Base-by-base conservation (phyloP, 2,329 filamentous ascomycete species). In the Pezizomycotina sp. region DNA sequence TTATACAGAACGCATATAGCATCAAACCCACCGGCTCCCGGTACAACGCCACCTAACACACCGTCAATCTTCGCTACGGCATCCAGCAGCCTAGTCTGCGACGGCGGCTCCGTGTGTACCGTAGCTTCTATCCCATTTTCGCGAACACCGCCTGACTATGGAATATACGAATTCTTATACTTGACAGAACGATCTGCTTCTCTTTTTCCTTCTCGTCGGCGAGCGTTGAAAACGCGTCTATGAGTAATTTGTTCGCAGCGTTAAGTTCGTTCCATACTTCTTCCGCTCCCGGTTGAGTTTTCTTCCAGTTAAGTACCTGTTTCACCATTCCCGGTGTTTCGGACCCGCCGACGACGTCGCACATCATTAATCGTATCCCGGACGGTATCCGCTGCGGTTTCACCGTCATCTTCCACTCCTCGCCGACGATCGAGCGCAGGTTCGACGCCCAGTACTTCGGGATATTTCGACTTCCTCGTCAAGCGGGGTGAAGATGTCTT, bases 261-360 rank as follows among this genome's bases (percentile, higher is more conserved):
- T 95, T 82, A 40, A 98, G 59, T 1, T 68, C 62, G 29, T 68
- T 66, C 82, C 84, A 95, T 12, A 93, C 62, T 43, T 57, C 52
- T 44, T 71, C 69, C 2, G 83, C 74, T n/a, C 65, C 68, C 2
- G 65, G 64, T 0, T 64, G 60, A 13, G 81, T 71, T 30, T 66
- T 58, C 31, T 69, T 68, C 89, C 89, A 98, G 20, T 69, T 68
- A 3, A 95, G 65, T 9, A 98, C 80, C 54, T 80, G 71, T 61
- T 86, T 92, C 23, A 93, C 89, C 89, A 98, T 95, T 9, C 82
- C 71, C 0, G 92, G 84, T 5, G 86, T 95, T 61, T 92, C 71
- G 31, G 77, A 86, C 20, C 89, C 89, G 54, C 84, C 92, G 55
- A 91, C 81, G 5, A 98, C 89, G 54, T 98, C 89, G 53, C 83